Evolutionary conservation across 2,329 filamentous ascomycete species (phyloP).

Genomic region (Aspergillus terreus): DNA sequence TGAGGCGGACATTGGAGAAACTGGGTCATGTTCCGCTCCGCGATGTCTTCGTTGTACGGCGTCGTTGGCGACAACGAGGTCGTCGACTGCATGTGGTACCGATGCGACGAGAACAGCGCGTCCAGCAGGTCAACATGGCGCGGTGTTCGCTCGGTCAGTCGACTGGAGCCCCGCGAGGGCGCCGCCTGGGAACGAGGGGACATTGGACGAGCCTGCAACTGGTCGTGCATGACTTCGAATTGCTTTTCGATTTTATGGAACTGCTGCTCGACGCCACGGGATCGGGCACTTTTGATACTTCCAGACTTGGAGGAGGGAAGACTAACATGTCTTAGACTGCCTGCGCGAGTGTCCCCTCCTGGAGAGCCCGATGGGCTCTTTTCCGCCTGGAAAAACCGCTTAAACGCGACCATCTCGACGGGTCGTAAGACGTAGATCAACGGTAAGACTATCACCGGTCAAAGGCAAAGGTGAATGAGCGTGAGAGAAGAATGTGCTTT

Average conservation of each 20-base stretch:
- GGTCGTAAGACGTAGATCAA: not conserved
- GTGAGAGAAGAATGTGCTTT: not conserved
- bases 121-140: slow-evolving; percentile 41
- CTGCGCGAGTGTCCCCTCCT: slow-evolving; percentile 6
- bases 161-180: slow-evolving; percentile 21
- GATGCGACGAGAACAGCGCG: slow-evolving; percentile 35
- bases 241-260: slow-evolving; percentile 39
- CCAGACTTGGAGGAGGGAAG: slow-evolving; percentile 6
- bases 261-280: slow-evolving; percentile 26
- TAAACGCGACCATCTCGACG: slow-evolving; percentile 31
- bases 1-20: slow-evolving; percentile 23
- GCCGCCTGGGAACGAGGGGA: slow-evolving; percentile 24
- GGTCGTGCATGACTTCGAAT: slow-evolving; percentile 36
- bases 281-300: slow-evolving; percentile 14
- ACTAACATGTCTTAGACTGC: not conserved
- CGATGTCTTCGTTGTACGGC: slow-evolving; percentile 43
- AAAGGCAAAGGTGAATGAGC: not conserved
- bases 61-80: slow-evolving; percentile 26
- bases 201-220: slow-evolving; percentile 27
- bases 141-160: slow-evolving; percentile 17
- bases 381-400: slow-evolving; percentile 31
- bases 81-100: slow-evolving; percentile 21
- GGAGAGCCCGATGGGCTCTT: slow-evolving; percentile 14
- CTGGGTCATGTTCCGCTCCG: slow-evolving; percentile 39
- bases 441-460: not conserved